These are phyloP conservation scores for Tephrocybe sp. DNA, from an alignment of 768 basidiomycete genomes.

Conservation along the genomic window DNA sequence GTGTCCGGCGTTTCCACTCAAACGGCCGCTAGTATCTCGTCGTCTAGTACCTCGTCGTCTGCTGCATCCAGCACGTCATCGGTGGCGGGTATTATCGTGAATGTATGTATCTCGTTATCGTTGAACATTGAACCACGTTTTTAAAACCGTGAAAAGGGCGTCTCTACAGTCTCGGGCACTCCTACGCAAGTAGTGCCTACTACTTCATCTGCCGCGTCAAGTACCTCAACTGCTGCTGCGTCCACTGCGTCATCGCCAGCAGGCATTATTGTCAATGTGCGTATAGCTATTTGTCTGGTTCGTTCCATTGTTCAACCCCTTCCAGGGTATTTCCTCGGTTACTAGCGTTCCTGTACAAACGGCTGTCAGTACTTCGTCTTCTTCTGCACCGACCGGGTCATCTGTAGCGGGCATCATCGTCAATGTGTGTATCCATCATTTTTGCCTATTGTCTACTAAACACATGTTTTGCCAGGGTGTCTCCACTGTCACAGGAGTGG, in stretches of 20 bases:
- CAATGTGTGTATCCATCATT: constrained; percentile 12
- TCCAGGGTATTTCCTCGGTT: background rate
- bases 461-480: constrained; percentile 12
- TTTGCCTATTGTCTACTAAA: background rate
- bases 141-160: too few species aligned
- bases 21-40: constrained; percentile 6
- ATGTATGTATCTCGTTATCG: too few species aligned
- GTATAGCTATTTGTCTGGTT: background rate
- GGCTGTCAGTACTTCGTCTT: constrained; percentile 4
- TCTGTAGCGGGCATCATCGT: constrained; percentile 11
- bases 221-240: background rate
- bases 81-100: constrained; percentile 10
- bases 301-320: background rate
- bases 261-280: background rate
- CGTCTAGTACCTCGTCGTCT: constrained; percentile 8
- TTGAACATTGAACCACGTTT: too few species aligned
- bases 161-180: background rate
- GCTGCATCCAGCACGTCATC: constrained; percentile 13
- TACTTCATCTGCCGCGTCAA: background rate
- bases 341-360: constrained; percentile 11
- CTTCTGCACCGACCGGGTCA: constrained; percentile 12
- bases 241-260: background rate
- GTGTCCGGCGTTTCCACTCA: constrained; percentile 10
- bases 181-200: background rate
- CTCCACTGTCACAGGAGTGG: constrained; percentile 16